Evolutionary conservation across 768 basidiomycete species (phyloP), one percentile per base, ranked within the genome.

Genomic region (Leucosporidium creatinivorum): DNA sequence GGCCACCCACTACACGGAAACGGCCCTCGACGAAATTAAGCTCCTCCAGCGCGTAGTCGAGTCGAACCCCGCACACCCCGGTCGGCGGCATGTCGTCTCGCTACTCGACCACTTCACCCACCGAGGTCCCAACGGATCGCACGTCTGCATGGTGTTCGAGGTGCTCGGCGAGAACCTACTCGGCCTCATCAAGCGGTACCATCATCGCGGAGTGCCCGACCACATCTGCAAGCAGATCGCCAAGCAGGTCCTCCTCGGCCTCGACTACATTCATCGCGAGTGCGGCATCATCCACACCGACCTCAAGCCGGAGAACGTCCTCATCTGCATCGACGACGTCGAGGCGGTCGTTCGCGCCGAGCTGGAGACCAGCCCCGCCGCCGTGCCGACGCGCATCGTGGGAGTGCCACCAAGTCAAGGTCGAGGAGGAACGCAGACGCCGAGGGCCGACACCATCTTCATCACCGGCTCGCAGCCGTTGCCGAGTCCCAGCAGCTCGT

Each of bases 131-230:
- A 96, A 99, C 77, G 96, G 96, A 48, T 87, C 85, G 21, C 96
- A 99, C 79, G 89, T 99, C 73, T 98, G 96, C 83, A 98, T 99
- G 96, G 90, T 93, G 19, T 97, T 97, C 76, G 96, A 99, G 79
- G 96, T 98, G 30, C 84, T 99, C 13, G 96, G 94, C 68, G 94
- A 99, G 80, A 97, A 94, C 77, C 82, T 99, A 3, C 85, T 98
- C 3, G 93, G 81, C 7, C 84, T 99, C 74, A 96, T 98, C 84
- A 97, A 96, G 80, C 85, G 94, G 17, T 92, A 98, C 81, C 93
- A 98, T 82, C 93, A 92, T 81, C 93, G 94, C 75, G 94, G 94
- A 71, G 93, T 98, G 1, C 93, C 94, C 19, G 89, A 91, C 83
- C 86, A 82, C 59, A 81, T 98, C 72, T 91, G 94, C 72, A 88